Percentiles rank a stretch among this genome's conserved stretches.
phyloP scores from a whole-genome alignment of 768 basidiomycete species.

The Boletus huronensis region DNA sequence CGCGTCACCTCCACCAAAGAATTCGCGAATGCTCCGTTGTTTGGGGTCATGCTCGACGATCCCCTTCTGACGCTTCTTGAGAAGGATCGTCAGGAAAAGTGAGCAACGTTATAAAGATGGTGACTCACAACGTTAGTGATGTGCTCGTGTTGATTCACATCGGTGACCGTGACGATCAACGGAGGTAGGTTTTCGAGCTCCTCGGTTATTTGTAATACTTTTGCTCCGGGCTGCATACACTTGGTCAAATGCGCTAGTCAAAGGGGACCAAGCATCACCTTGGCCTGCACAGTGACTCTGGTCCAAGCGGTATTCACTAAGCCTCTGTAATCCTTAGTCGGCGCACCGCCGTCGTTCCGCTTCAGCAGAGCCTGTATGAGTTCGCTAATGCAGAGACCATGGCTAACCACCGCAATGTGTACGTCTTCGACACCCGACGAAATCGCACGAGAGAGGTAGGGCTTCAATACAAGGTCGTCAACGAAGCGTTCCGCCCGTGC shows the following conservation, averaged over 20 bases:
- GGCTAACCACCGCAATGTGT: conserved; percentile 69
- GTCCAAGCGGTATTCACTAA: conserved; percentile 72
- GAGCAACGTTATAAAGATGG: not conserved
- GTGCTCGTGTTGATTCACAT: conserved; percentile 57
- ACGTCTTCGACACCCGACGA: conserved; percentile 37
- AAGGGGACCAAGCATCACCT: conserved; percentile 33
- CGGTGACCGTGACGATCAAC: conserved; percentile 44
- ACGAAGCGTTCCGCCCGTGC: conserved; percentile 51
- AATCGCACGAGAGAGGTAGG: conserved; percentile 47
- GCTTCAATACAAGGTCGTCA: conserved; percentile 46
- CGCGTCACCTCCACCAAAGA: conserved; percentile 49
- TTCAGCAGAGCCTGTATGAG: conserved; percentile 50
- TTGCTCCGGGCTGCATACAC: conserved; percentile 27
- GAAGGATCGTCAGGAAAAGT: conserved; percentile 21
- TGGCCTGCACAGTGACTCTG: conserved; percentile 46
- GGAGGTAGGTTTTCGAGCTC: conserved; percentile 29
- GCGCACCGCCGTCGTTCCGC: conserved; percentile 35
- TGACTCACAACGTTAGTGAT: conserved; percentile 51
- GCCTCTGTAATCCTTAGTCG: conserved; percentile 39
- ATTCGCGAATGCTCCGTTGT: conserved; percentile 71
- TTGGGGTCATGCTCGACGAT: conserved; percentile 76
- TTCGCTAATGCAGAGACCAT: conserved; percentile 68
- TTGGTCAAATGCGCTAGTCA: conserved; percentile 2
- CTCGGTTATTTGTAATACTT: conserved; percentile 18
- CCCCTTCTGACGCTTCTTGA: conserved; percentile 63